Conservation (phyloP, 2,329 filamentous ascomycete genomes). For the Rhinocladiella similis region DNA sequence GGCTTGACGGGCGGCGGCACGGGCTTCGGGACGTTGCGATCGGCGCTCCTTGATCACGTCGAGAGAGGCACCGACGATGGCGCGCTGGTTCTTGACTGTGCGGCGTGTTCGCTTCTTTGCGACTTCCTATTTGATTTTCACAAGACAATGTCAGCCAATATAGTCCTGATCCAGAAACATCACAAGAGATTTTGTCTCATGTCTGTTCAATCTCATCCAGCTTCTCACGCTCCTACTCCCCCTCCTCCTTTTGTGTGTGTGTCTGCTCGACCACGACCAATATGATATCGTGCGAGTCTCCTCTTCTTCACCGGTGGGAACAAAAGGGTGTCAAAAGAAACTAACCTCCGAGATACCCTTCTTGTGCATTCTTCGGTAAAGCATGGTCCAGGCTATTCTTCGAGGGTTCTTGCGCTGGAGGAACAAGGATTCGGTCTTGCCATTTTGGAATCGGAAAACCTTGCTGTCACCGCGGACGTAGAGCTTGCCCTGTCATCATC, state of each 20-base stretch:
- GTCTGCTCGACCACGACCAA: conserved; percentile 3
- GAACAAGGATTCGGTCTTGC: conserved; percentile 99
- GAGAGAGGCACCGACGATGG: conserved; percentile 97
- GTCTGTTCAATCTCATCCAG: background rate
- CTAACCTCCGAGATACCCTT: conserved; percentile 99
- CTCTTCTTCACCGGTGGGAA: background rate
- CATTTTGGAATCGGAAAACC: conserved; percentile 99
- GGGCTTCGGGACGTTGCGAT: conserved; percentile 89
- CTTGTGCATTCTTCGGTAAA: conserved; percentile 98
- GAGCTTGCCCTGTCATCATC: conserved; percentile 81
- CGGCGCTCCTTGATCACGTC: conserved; percentile 99
- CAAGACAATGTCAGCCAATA: background rate
- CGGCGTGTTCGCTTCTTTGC: conserved; percentile 99
- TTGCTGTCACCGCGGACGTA: conserved; percentile 99
- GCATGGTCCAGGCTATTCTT: conserved; percentile 97
- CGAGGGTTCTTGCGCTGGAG: conserved; percentile 99
- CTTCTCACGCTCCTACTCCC: background rate
- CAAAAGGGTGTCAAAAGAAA: conserved; percentile 20
- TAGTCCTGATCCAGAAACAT: background rate
- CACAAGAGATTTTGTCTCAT: background rate
- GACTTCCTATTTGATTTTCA: conserved; percentile 72
- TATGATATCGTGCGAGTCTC: too few species aligned
- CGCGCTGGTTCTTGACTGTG: conserved; percentile 97
- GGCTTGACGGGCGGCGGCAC: conserved; percentile 80
- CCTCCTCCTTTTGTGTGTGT: background rate